Base-by-base conservation (phyloP, 2,329 filamentous ascomycete genomes). In the Hansfordia pulvinata region DNA sequence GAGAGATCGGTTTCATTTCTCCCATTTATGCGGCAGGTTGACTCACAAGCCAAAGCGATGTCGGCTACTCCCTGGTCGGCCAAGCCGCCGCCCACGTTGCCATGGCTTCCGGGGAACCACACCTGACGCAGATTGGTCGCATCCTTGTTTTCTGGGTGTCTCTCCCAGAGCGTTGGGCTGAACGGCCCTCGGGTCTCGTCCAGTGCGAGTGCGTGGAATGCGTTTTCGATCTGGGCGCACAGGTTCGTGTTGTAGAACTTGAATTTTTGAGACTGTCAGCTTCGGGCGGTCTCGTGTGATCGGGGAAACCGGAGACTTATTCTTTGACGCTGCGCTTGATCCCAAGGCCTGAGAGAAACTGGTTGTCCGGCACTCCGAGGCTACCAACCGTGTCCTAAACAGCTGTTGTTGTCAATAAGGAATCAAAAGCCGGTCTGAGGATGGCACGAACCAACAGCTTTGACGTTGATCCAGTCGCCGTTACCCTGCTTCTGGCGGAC, bases 21-120 rank as follows among this genome's bases (percentile, higher is more conserved):
- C 8, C 17, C 10, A 11, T 21, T 11, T 10, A 10, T 11, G 19
- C 6, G 12, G 6, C 16, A 31, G 16, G 29, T 21, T 19, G 19
- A 44, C 47, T 35, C 19, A 49, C 48, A 52, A 8, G 50, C 49
- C 31, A 54, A 41, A 6, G 50, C 41, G 31, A 47, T 49, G 30
- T 53, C 41, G 26, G 49, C 43, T 9, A 53, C 36, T 10, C 58
- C 59, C 32, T 64, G 55, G 25, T 68, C 62, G 5, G 50, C 43
- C 68, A 68, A 78, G 3, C 60, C 58, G 15, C 64, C 64, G 3
- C 64, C 64, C 3, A 66, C 46, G 29, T 67, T 63, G 8, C 55
- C 52, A 36, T 70, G 65, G 16, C 53, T 56, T 8, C 65, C 65
- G 0, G 64, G 62, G 29, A 69, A 69, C 65, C 65, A 69, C 7